Evolutionary conservation across 2,329 filamentous ascomycete genomes (phyloP).

Genomic region (Hypoxylon sp.): DNA sequence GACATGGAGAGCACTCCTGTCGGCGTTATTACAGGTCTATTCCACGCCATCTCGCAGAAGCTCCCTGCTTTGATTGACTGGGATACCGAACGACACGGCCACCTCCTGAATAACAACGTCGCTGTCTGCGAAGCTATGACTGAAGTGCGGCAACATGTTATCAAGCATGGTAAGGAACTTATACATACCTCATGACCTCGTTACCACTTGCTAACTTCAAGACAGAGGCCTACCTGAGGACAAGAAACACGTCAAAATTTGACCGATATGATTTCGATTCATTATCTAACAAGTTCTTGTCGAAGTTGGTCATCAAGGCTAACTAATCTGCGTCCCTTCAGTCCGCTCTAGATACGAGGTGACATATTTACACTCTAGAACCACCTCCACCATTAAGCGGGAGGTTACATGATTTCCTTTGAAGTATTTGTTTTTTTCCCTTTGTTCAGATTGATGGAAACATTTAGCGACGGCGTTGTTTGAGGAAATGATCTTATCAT

Average conservation of each 20-base stretch:
- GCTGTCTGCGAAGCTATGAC: constrained; percentile 97
- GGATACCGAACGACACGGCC: constrained; percentile 92
- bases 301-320: constrained; percentile 94
- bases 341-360: constrained; percentile 24
- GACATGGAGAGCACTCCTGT: constrained; percentile 98
- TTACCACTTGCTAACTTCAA: constrained; percentile 58
- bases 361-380: constrained; percentile 21
- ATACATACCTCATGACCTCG: constrained; percentile 11
- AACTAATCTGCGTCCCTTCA: constrained; percentile 68
- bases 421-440: constrained; percentile 52
- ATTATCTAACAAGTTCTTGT: constrained; percentile 96
- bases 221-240: constrained; percentile 87
- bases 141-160: constrained; percentile 91
- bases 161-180: constrained; percentile 85
- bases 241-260: constrained; percentile 84
- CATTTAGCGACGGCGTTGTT: constrained; percentile 63
- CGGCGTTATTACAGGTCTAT: constrained; percentile 94
- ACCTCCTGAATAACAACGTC: constrained; percentile 89
- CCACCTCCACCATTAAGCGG: constrained; percentile 36
- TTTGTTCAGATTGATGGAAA: constrained; percentile 55
- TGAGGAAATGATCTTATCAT: constrained; percentile 57
- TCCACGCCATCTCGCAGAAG: constrained; percentile 98
- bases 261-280: constrained; percentile 94
- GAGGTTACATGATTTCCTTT: constrained; percentile 52
- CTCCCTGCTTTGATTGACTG: constrained; percentile 92